Percentiles rank a stretch among this genome's conserved stretches.
These are phyloP conservation scores for Tetrapisispora namnaoensis DNA, from an alignment of 805 yeast species.

Conservation along the genomic window DNA sequence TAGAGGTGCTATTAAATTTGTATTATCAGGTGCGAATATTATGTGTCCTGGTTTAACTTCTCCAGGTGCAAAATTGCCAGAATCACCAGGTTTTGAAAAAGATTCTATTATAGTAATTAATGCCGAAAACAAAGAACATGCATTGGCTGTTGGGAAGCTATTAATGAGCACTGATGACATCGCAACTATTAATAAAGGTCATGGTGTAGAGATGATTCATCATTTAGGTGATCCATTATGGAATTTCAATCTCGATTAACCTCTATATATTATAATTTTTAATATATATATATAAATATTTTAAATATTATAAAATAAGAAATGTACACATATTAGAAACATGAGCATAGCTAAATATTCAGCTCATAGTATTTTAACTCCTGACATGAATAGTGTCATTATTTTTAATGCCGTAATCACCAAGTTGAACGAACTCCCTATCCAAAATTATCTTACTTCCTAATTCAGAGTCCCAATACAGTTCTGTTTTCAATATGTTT, in stretches of 20 bases:
- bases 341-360: no score
- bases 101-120: constrained; percentile 70
- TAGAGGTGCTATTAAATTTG: constrained; percentile 92
- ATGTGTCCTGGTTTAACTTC: constrained; percentile 95
- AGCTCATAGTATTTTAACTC: no score
- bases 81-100: constrained; percentile 43
- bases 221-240: constrained; percentile 87
- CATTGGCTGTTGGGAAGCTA: constrained; percentile 83
- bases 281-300: no score
- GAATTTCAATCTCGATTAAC: constrained; percentile 46
- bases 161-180: constrained; percentile 86
- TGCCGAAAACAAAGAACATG: constrained; percentile 89
- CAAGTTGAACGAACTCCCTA: constrained; percentile 16
- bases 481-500: constrained; percentile 4
- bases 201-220: constrained; percentile 77
- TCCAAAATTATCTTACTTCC: constrained; percentile 7
- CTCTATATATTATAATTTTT: no score
- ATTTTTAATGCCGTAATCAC: constrained; percentile 8
- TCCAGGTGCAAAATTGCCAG: constrained; percentile 75
- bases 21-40: constrained; percentile 89
- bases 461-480: constrained; percentile 5
- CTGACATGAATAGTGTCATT: constrained; percentile 4
- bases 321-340: no score
- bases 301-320: background rate
- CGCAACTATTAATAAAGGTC: constrained; percentile 71